Base-by-base conservation (phyloP, 306 rosid genomes). In the Pyrus bretschneideri region DNA sequence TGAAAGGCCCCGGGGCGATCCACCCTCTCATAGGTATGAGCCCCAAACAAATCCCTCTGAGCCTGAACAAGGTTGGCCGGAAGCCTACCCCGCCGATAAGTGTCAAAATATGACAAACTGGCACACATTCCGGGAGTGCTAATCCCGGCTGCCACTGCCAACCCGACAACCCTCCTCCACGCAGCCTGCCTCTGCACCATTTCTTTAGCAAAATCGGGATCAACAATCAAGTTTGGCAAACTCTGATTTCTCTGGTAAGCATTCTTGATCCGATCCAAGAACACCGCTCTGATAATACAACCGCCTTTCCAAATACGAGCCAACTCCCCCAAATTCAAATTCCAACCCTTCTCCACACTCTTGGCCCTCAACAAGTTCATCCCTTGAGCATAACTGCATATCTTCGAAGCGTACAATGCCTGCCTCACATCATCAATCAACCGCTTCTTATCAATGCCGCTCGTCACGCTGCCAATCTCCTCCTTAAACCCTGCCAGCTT, bases 281-380 rank as follows among this genome's bases (percentile, higher is more conserved):
- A 94, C 82, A 94, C 98, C 0, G 98, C 98, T 30, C 98, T 72
- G 29, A 94, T 94, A 52, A 94, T 94, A 61, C 98, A 94, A 52
- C 98, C 95, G 71, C 98, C 98, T 81, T 94, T 94, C 98, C 98
- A 94, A 76, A 94, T 94, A 87, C 97, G 87, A 1, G 97, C 96
- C 79, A 94, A 80, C 27, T 94, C 98, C 7, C 98, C 98, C 4
- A 94, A 80, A 68, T 94, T 87, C 96, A 94, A 89, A 30, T 77
- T 75, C 98, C 98, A 94, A 19, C 93, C 93, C 75, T 89, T 90
- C 91, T 90, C 91, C 38, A 75, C 27, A 61, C 98, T 91, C 90
- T 94, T 94, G 3, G 95, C 97, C 88, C 93, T 87, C 87, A 94
- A 81, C 80, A 94, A 78, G 61, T 94, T 94, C 98, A 94, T 94